These are phyloP conservation scores for Microdochium trichocladiopsis DNA, from an alignment of 2,329 filamentous ascomycete species.

Conservation along the genomic window DNA sequence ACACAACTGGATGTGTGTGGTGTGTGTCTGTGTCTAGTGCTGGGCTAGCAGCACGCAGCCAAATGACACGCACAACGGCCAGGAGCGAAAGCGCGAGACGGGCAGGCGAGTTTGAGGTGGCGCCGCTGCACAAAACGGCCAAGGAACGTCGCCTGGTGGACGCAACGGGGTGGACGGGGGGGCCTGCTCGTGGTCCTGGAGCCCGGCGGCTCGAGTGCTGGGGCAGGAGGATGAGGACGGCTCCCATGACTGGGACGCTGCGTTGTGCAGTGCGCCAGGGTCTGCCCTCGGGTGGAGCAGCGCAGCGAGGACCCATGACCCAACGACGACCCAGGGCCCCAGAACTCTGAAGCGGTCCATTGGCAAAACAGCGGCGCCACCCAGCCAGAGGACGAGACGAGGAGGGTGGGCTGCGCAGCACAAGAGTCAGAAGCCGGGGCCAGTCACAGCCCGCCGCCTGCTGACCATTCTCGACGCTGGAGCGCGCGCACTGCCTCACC, in stretches of 20 bases:
- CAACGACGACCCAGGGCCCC: too few relatives aligned
- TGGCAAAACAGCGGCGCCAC: background rate
- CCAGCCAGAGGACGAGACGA: background rate
- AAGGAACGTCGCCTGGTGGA: background rate
- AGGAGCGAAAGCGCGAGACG: background rate
- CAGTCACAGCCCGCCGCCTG: background rate
- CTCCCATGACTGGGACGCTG: too few relatives aligned
- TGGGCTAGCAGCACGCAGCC: background rate
- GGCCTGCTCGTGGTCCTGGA: background rate
- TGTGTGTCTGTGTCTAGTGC: background rate
- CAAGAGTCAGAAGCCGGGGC: background rate
- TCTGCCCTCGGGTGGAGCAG: too few relatives aligned
- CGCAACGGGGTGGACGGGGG: background rate
- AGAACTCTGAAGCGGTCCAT: too few relatives aligned
- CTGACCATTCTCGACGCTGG: background rate
- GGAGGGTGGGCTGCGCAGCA: background rate
- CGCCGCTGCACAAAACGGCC: background rate
- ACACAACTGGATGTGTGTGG: background rate
- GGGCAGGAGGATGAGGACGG: too few relatives aligned
- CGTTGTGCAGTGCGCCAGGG: too few relatives aligned
- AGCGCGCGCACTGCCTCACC: background rate
- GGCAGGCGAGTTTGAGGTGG: background rate
- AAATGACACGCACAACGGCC: background rate
- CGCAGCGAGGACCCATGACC: too few relatives aligned
- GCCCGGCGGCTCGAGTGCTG: too few relatives aligned